These are phyloP conservation scores for Macrolepiota dolichaula DNA, from an alignment of 768 basidiomycete species.

Conservation along the genomic window DNA sequence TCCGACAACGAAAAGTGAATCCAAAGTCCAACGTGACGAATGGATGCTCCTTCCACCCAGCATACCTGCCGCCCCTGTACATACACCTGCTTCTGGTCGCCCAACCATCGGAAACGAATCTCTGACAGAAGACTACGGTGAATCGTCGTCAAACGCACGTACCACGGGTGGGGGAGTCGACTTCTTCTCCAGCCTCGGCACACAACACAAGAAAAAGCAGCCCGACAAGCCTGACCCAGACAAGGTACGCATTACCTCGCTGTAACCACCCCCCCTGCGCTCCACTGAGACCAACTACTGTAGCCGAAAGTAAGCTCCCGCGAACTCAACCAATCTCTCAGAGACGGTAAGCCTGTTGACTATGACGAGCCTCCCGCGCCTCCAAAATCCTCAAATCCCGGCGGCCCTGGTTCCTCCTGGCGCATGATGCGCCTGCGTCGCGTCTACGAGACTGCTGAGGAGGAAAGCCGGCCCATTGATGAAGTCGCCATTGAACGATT, in stretches of 20 bases:
- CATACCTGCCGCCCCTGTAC: constrained; percentile 22
- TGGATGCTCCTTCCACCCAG: constrained; percentile 79
- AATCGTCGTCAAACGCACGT: constrained; percentile 39
- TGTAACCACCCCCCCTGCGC: not conserved
- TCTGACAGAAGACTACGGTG: constrained; percentile 66
- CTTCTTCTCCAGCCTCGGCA: constrained; percentile 88
- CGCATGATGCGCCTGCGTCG: constrained; percentile 95
- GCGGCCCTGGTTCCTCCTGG: constrained; percentile 94
- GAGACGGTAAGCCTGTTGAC: constrained; percentile 38
- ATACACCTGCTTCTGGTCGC: constrained; percentile 20
- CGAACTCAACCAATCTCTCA: constrained; percentile 62
- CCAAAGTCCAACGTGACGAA: constrained; percentile 65
- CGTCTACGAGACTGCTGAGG: constrained; percentile 87
- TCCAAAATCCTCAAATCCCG: constrained; percentile 60
- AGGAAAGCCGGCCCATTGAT: constrained; percentile 70
- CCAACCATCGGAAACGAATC: constrained; percentile 37
- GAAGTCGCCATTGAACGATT: constrained; percentile 88
- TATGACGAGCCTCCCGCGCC: constrained; percentile 34
- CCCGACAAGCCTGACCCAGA: constrained; percentile 66
- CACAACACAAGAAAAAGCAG: constrained; percentile 65
- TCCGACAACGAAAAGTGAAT: constrained; percentile 40
- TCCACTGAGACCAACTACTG: constrained; percentile 8
- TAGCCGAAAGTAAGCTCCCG: constrained; percentile 60
- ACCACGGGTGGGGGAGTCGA: constrained; percentile 63
- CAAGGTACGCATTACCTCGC: constrained; percentile 45